Evolutionary conservation across 371 early-diverging fungal genomes (phyloP), one percentile per base, ranked within the genome.

Genomic region (Lichtheimia ramosa): DNA sequence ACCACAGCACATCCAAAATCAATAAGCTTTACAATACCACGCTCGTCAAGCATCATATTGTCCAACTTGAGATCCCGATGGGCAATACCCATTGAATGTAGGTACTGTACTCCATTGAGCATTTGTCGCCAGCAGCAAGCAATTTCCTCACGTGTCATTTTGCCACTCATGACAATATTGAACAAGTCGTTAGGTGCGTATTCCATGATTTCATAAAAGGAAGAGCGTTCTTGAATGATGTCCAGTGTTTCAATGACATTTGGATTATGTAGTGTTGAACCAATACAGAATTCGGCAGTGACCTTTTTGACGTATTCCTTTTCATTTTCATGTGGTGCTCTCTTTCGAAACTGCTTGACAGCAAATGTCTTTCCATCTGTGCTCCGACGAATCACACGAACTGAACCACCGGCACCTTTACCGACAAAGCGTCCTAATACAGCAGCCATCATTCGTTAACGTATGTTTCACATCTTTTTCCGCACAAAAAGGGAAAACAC

Each of bases 1-100:
- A 92, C 90, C 16, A 84, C 83, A 14, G 93, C 88, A 51, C 88
- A 89, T 15, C 97, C 95, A 83, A 96, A 95, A 68, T 96, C 97
- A 34, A 91, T 90, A 34, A 96, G 83, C 69, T 95, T 95, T 62
- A 95, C 74, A 16, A 83, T 79, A 15, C 89, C 85, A 3, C 68
- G 69, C 43, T 79, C 83, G 40, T 79, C 80, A 56, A 91, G 65
- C 43, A 92, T 67, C 61, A 88, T 86, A 73, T 94, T 94, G 54
- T 92, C 94, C 12, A 92, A 83, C 63, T 94, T 94, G 46, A 94
- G 59, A 64, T 93, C 93, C 14, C 92, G 81, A 67, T 94, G 94
- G 0, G 89, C 89, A 53, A 94, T 88, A 43, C 92, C 92, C 57
- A 87, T 68, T 14, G 66, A 65, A 61, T 89, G 88, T 46, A 94